Evolutionary conservation across 257 asterid genomes (phyloP).

Genomic region (Cruciata laevipes): DNA sequence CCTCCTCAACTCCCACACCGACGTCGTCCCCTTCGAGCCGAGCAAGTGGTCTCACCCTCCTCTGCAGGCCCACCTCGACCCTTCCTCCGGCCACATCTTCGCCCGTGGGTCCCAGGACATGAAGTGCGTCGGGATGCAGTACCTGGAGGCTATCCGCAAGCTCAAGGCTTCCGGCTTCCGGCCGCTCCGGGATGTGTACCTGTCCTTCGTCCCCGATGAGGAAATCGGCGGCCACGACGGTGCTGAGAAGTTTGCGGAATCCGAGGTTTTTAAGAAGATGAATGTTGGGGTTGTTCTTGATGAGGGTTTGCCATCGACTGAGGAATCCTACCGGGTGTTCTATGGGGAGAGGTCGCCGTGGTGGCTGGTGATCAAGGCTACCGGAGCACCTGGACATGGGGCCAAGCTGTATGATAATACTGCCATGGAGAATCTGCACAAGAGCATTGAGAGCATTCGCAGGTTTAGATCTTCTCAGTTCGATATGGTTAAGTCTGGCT

Average conservation of each 20-base stretch:
- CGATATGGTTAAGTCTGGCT: conserved; percentile 77
- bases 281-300: conserved; percentile 85
- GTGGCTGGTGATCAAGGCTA: conserved; percentile 84
- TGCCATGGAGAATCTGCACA: conserved; percentile 87
- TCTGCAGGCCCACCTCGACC: conserved; percentile 60
- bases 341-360: conserved; percentile 82
- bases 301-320: conserved; percentile 80
- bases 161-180: conserved; percentile 56
- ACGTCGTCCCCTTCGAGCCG: conserved; percentile 83
- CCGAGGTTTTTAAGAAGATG: conserved; percentile 62
- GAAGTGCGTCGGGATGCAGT: conserved; percentile 89
- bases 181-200: conserved; percentile 65
- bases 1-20: conserved; percentile 93
- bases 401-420: conserved; percentile 87
- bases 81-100: conserved; percentile 60
- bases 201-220: conserved; percentile 94
- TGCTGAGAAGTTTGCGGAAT: conserved; percentile 63
- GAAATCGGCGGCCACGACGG: conserved; percentile 94
- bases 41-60: conserved; percentile 84
- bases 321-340: conserved; percentile 57
- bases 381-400: conserved; percentile 94
- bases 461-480: conserved; percentile 84
- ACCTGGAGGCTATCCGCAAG: conserved; percentile 80
- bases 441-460: conserved; percentile 72
- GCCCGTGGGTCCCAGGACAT: conserved; percentile 98